A percentile compares a stretch with the other conserved stretches of the same genome.
These are phyloP conservation scores for Capsicum baccatum DNA, from an alignment of 257 asterid species.

Conservation along the genomic window DNA sequence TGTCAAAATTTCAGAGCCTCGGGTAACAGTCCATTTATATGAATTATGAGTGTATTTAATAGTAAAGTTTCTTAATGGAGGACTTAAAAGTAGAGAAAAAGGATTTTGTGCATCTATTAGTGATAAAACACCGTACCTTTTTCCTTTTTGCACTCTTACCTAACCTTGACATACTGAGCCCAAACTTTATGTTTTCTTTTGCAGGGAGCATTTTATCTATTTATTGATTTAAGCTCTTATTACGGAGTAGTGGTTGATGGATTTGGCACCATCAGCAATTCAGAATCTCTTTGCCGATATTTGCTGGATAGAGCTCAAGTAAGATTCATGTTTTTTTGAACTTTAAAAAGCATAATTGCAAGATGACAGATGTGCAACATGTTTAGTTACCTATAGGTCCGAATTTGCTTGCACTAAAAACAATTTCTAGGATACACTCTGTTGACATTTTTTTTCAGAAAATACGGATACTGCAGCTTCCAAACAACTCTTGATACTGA, in stretches of 20 bases:
- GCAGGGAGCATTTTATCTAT: constrained; percentile 96
- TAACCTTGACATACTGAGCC: not conserved
- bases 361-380: not conserved
- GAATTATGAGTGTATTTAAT: constrained; percentile 12
- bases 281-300: constrained; percentile 89
- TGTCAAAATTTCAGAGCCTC: constrained; percentile 86
- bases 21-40: constrained; percentile 47
- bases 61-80: not conserved
- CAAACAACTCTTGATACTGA: constrained; percentile 9
- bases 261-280: constrained; percentile 68
- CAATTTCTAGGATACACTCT: not conserved
- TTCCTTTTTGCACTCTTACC: constrained; percentile 4
- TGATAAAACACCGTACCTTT: not conserved
- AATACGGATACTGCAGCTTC: not conserved
- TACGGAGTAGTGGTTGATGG: constrained; percentile 69
- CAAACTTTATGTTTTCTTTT: constrained; percentile 34
- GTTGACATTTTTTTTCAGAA: not conserved
- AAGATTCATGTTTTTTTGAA: constrained; percentile 36
- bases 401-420: constrained; percentile 15
- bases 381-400: not conserved
- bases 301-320: constrained; percentile 88
- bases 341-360: not conserved
- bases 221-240: constrained; percentile 84
- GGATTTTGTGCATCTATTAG: not conserved
- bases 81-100: not conserved